Evolutionary conservation across 2,329 filamentous ascomycete species (phyloP).

Genomic region (Chaetomium olivaceum): DNA sequence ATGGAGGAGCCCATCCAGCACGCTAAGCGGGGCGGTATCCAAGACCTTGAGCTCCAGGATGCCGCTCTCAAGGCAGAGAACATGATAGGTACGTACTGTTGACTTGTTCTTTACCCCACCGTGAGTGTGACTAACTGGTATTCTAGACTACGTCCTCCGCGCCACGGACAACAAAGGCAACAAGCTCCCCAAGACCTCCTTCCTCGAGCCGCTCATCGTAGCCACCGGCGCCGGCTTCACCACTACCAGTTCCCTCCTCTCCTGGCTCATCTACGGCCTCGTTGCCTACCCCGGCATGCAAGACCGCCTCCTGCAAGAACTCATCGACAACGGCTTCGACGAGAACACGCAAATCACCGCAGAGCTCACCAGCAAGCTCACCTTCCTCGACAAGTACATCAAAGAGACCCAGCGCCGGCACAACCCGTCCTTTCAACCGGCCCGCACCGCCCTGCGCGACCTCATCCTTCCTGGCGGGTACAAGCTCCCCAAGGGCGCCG

Average conservation of each 20-base stretch:
- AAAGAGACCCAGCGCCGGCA: conserved; percentile 62
- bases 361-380: conserved; percentile 50
- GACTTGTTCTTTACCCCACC: conserved; percentile 34
- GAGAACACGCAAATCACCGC: conserved; percentile 48
- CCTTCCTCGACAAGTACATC: conserved; percentile 58
- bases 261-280: conserved; percentile 27
- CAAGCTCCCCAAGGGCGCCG: conserved; percentile 51
- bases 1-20: conserved; percentile 32
- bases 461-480: conserved; percentile 61
- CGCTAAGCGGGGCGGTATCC: conserved; percentile 32
- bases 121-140: conserved; percentile 21
- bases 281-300: conserved; percentile 25
- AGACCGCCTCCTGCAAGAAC: conserved; percentile 21
- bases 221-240: conserved; percentile 27
- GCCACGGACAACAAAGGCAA: conserved; percentile 21
- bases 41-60: conserved; percentile 34
- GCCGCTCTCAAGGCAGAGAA: conserved; percentile 39
- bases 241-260: conserved; percentile 23
- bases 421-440: conserved; percentile 63
- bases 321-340: conserved; percentile 27
- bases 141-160: conserved; percentile 18
- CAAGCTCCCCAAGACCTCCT: conserved; percentile 10
- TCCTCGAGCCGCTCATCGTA: conserved; percentile 17
- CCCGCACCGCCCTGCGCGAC: conserved; percentile 56
- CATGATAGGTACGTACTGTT: conserved; percentile 30